A percentile compares a stretch with the other conserved stretches of the same genome.
Conservation (phyloP, 768 basidiomycete species). For the Mycena galopus region DNA sequence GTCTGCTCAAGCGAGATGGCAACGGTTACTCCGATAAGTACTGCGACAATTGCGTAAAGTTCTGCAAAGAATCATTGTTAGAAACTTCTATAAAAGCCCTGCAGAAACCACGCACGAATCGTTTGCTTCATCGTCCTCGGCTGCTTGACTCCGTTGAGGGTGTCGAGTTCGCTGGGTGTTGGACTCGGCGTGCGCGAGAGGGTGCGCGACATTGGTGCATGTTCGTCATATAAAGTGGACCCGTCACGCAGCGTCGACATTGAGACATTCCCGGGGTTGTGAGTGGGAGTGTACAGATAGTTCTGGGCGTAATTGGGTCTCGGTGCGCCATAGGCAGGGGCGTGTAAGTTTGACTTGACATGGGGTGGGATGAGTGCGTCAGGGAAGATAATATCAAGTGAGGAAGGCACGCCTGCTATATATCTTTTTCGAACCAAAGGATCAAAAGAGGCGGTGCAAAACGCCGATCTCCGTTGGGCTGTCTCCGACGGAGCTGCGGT, state of each 20-base stretch:
- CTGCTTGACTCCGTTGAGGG: constrained; percentile 6
- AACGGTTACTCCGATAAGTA: background rate
- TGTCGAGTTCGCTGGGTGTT: constrained; percentile 8
- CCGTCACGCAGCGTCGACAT: background rate
- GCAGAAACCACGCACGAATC: background rate
- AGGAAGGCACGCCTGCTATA: too few species aligned
- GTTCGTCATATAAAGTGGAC: background rate
- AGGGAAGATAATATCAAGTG: too few species aligned
- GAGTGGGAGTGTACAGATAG: background rate
- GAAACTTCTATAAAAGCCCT: background rate
- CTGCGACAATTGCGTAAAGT: background rate
- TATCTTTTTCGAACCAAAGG: background rate
- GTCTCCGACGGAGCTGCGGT: background rate
- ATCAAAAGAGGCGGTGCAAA: background rate
- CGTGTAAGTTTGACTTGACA: background rate
- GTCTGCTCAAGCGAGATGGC: background rate
- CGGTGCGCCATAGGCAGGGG: background rate
- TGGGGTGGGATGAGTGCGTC: background rate
- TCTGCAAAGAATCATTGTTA: background rate
- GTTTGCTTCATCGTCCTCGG: background rate
- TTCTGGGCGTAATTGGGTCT: background rate
- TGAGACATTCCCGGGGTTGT: background rate
- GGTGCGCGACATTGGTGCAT: background rate
- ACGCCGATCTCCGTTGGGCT: too few species aligned
- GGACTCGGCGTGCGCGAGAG: constrained; percentile 22